A percentile compares a stretch with the other conserved stretches of the same genome.
These are phyloP conservation scores for Saturnispora diversa DNA, from an alignment of 805 yeast species.

Conservation along the genomic window DNA sequence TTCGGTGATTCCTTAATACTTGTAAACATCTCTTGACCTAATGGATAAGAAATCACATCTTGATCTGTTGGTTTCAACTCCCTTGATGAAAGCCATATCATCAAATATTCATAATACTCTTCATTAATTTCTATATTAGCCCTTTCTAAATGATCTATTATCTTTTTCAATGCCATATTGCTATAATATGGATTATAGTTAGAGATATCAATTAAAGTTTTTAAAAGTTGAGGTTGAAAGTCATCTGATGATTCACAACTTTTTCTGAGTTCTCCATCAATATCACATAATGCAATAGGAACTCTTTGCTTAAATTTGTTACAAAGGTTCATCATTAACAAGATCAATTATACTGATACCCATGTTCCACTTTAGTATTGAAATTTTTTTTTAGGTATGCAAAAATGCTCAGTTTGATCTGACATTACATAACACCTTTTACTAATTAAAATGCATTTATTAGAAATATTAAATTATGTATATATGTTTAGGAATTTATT, in stretches of 20 bases:
- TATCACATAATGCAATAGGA: conserved; percentile 13
- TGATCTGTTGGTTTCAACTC: conserved; percentile 32
- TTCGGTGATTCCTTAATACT: conserved; percentile 52
- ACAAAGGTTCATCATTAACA: conserved; percentile 20
- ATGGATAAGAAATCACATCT: conserved; percentile 33
- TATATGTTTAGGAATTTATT: too few relatives aligned
- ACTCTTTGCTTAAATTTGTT: conserved; percentile 27
- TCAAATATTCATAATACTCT: conserved; percentile 36
- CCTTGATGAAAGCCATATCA: conserved; percentile 29
- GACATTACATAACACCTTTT: too few relatives aligned
- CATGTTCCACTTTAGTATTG: too few relatives aligned
- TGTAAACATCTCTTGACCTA: conserved; percentile 17
- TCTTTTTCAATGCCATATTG: conserved; percentile 36
- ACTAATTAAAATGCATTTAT: too few relatives aligned
- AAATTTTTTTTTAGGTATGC: too few relatives aligned
- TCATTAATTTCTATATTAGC: conserved; percentile 29
- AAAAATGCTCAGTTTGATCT: too few relatives aligned
- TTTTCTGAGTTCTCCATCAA: neutral
- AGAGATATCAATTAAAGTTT: conserved; percentile 20
- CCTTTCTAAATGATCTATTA: conserved; percentile 30
- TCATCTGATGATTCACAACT: conserved; percentile 10
- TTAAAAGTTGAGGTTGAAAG: conserved; percentile 21
- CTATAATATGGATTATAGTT: conserved; percentile 44
- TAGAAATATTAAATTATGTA: too few relatives aligned
- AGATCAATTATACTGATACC: too few relatives aligned